Conservation (phyloP, 352 stramenopile genomes). For the Phytopythium litorale region DNA sequence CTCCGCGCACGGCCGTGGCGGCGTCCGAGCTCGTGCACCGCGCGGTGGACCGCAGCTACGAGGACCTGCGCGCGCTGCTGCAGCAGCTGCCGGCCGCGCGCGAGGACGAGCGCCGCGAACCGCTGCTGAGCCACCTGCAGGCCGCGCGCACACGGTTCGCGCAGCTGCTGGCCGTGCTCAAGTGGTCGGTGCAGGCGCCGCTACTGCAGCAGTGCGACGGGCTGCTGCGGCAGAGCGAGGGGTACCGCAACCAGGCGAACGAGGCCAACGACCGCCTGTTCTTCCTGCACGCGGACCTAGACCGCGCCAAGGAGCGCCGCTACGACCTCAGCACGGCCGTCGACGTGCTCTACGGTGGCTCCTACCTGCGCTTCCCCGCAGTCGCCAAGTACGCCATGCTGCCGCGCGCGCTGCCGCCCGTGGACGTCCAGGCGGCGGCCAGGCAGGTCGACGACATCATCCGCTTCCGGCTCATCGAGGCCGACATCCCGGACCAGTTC, state of each 20-base stretch:
- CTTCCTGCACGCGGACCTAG: slow-evolving; percentile 81
- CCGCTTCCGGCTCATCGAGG: slow-evolving; percentile 78
- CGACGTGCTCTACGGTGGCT: slow-evolving; percentile 76
- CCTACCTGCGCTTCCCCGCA: slow-evolving; percentile 68
- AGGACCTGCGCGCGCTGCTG: slow-evolving; percentile 72
- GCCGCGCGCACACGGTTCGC: slow-evolving; percentile 66
- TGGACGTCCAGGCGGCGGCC: slow-evolving; percentile 53
- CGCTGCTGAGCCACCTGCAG: slow-evolving; percentile 57
- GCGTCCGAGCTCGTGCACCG: slow-evolving; percentile 75
- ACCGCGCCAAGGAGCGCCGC: slow-evolving; percentile 72
- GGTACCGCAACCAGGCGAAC: slow-evolving; percentile 72
- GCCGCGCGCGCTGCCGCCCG: slow-evolving; percentile 55
- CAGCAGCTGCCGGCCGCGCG: slow-evolving; percentile 62
- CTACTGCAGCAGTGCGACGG: slow-evolving; percentile 70
- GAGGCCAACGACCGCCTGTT: slow-evolving; percentile 84
- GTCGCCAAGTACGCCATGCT: slow-evolving; percentile 75
- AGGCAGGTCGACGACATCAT: slow-evolving; percentile 76
- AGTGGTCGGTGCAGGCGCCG: slow-evolving; percentile 84
- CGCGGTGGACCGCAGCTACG: slow-evolving; percentile 80
- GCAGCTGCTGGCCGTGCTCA: slow-evolving; percentile 72
- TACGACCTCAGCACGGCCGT: slow-evolving; percentile 82
- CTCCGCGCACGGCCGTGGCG: slow-evolving; percentile 52
- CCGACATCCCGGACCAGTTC: slow-evolving; percentile 73
- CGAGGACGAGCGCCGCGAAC: slow-evolving; percentile 73
- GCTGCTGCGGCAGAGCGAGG: slow-evolving; percentile 51